A percentile compares a stretch with the other conserved stretches of the same genome.
These are phyloP conservation scores for Pseudocercospora crystallina DNA, from an alignment of 2,329 filamentous ascomycete genomes.

Conservation along the genomic window DNA sequence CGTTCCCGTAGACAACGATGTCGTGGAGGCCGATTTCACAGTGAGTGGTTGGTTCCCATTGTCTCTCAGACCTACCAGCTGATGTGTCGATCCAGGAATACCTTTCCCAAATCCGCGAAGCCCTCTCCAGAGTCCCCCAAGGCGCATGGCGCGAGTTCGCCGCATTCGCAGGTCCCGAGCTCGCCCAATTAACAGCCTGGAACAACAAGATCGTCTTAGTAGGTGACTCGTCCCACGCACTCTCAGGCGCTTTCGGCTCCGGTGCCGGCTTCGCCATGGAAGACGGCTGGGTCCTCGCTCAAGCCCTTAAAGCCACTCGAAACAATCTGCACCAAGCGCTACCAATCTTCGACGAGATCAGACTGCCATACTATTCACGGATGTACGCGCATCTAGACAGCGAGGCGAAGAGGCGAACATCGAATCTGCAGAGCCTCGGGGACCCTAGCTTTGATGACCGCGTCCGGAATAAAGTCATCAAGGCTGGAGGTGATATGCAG, in stretches of 20 bases:
- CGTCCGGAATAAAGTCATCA: conserved; percentile 14
- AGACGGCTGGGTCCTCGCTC: conserved; percentile 47
- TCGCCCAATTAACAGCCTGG: conserved; percentile 43
- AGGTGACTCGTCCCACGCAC: conserved; percentile 56
- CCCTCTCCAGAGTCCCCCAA: conserved; percentile 40
- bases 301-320: conserved; percentile 27
- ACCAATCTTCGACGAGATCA: conserved; percentile 40
- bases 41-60: background rate
- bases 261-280: conserved; percentile 49
- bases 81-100: conserved; percentile 37
- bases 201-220: conserved; percentile 49
- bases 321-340: conserved; percentile 31
- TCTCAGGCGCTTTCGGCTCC: conserved; percentile 39
- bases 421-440: conserved; percentile 28
- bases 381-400: conserved; percentile 40
- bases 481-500: conserved; percentile 31
- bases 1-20: conserved; percentile 38
- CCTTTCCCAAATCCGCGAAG: conserved; percentile 42
- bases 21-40: conserved; percentile 41
- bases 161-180: conserved; percentile 48
- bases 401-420: conserved; percentile 22
- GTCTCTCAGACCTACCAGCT: conserved; percentile 26
- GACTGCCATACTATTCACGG: conserved; percentile 42
- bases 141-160: conserved; percentile 50
- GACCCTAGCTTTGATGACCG: conserved; percentile 23